Base-by-base conservation (phyloP, 768 basidiomycete genomes). In the Macrolepiota dolichaula region DNA sequence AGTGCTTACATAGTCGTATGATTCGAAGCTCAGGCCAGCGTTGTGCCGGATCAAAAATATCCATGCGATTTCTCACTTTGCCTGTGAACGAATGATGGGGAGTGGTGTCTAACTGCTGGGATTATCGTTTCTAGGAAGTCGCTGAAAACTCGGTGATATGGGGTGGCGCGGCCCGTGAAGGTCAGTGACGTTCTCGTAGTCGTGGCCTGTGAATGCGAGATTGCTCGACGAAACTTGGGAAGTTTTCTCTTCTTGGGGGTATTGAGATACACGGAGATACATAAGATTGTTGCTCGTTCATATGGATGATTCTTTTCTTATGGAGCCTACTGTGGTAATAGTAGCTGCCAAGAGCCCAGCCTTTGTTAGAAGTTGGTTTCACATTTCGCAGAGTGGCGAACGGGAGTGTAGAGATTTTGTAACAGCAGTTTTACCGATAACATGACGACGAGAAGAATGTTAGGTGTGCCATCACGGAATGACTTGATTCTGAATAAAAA, bases 1-100 rank as follows among this genome's bases (percentile, higher is more conserved):
- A 22, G 29, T 32, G 29, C 7, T 7, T 32, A n/a, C n/a, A n/a
- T n/a, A 7, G 29, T 49, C 44, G 47, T 11, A 22, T 50, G 56
- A 57, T 57, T 37, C 6, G 17, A 42, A 22, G 5, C 40, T n/a
- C 24, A 27, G 46, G 32, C 32, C 46, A 57, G n/a, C 12, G 24
- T 11, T 37, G n/a, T n/a, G 15, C 37, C 59, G 59, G 59, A 60
- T 60, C 59, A 60, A 60, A 57, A 60, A 54, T 60, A 54, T 51
- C 51, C 40, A 44, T 44, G 51, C 25, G 57, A 58, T 40, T 59
- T 51, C 13, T 44, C 36, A 29, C 24, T 59, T 29, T 9, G 51
- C 29, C 4, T 49, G 57, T 53, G 51, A 29, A 51, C 53, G 35
- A 46, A 37, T 60, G 57, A 59, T 52, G 37, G 25, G 25, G 51